Percentiles rank a stretch among this genome's conserved stretches.
These are phyloP conservation scores for Trichoderma virens DNA, from an alignment of 495 filamentous ascomycete genomes.

Conservation along the genomic window DNA sequence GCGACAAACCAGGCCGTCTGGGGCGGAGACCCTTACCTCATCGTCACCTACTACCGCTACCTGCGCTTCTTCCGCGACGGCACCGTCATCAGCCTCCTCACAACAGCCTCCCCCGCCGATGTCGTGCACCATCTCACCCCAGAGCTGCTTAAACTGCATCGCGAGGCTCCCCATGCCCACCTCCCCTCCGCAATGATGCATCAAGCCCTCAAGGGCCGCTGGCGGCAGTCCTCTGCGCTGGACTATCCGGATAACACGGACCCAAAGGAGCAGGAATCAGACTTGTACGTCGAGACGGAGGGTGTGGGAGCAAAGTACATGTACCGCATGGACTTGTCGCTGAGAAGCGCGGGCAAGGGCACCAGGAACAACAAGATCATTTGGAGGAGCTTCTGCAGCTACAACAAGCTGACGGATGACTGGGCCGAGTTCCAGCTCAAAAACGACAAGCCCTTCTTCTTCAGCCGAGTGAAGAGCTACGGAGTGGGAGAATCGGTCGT, in stretches of 20 bases:
- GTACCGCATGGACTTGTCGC: slow-evolving; percentile 66
- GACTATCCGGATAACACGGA: slow-evolving; percentile 18
- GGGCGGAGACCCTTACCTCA: slow-evolving; percentile 74
- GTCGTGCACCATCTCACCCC: slow-evolving; percentile 66
- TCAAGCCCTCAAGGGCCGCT: slow-evolving; percentile 30
- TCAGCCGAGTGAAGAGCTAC: slow-evolving; percentile 75
- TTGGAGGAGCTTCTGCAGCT: slow-evolving; percentile 91
- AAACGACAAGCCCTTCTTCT: slow-evolving; percentile 81
- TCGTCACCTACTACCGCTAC: slow-evolving; percentile 97
- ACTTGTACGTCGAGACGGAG: slow-evolving; percentile 79
- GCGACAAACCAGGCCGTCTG: slow-evolving; percentile 51
- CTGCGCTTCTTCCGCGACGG: slow-evolving; percentile 92
- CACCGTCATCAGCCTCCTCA: slow-evolving; percentile 65
- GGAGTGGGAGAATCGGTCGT: slow-evolving; percentile 29
- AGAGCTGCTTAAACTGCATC: slow-evolving; percentile 26
- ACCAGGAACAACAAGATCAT: slow-evolving; percentile 70
- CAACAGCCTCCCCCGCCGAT: slow-evolving; percentile 72
- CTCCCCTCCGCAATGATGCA: slow-evolving; percentile 29
- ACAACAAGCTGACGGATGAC: slow-evolving; percentile 82
- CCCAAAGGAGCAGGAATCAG: slow-evolving; percentile 44
- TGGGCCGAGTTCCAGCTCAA: slow-evolving; percentile 78
- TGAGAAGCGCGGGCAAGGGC: slow-evolving; percentile 50
- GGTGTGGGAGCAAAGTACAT: slow-evolving; percentile 66
- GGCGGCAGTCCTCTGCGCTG: slow-evolving; percentile 23
- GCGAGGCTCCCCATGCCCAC: slow-evolving; percentile 20